Evolutionary conservation across 2,329 filamentous ascomycete species (phyloP).

Genomic region (Coniochaeta sp.): DNA sequence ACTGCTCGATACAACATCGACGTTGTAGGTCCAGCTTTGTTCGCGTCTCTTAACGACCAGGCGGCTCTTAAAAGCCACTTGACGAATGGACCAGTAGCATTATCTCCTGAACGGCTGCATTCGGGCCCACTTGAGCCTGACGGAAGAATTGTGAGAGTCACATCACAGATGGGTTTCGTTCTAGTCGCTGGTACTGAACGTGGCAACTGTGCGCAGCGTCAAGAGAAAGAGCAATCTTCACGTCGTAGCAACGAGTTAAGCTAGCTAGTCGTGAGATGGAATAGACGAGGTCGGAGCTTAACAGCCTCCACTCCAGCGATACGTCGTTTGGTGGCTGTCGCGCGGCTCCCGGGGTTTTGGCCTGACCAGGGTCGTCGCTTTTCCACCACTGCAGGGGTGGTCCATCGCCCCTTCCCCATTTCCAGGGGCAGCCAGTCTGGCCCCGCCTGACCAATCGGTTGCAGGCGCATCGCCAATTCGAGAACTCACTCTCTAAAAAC

Average conservation of each 20-base stretch:
- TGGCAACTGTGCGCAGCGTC: not conserved
- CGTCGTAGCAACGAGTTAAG: not conserved
- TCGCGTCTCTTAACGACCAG: not conserved
- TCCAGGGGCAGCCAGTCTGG: not conserved
- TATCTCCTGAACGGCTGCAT: not conserved
- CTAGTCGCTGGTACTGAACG: not conserved
- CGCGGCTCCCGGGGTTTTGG: not conserved
- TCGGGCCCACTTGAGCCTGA: not conserved
- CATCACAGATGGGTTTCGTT: not conserved
- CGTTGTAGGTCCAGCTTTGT: not conserved
- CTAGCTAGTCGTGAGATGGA: not conserved
- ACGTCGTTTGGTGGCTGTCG: not conserved
- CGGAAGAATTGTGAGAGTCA: not conserved
- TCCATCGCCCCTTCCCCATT: not conserved
- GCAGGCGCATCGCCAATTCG: not conserved
- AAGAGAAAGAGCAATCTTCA: not conserved
- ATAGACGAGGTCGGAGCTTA: not conserved
- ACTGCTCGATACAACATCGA: not conserved
- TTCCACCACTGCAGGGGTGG: constrained; percentile 3
- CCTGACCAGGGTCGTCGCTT: not conserved
- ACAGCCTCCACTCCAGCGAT: not conserved
- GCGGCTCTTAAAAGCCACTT: not conserved
- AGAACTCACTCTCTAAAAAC: not conserved
- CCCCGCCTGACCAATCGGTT: constrained; percentile 3
- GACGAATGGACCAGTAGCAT: not conserved